These are phyloP conservation scores for Cladosporium sp. DNA, from an alignment of 2,329 filamentous ascomycete species.

Conservation along the genomic window DNA sequence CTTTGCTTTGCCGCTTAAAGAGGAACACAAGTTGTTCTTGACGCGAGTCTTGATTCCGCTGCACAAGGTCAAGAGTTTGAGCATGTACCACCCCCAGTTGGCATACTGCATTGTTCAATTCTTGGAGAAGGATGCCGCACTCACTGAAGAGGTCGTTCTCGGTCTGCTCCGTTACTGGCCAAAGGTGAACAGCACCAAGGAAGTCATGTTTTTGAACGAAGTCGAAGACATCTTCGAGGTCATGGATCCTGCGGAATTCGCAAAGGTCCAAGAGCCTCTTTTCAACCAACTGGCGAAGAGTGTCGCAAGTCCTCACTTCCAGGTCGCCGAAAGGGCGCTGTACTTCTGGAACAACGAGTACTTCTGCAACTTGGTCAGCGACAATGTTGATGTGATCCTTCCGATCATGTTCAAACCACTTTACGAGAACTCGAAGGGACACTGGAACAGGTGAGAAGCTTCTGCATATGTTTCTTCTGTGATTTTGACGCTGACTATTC, in stretches of 20 bases:
- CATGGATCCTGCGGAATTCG: slow-evolving; percentile 97
- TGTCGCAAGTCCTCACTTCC: slow-evolving; percentile 96
- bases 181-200: slow-evolving; percentile 98
- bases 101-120: slow-evolving; percentile 99
- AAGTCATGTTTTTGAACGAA: slow-evolving; percentile 99
- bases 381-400: slow-evolving; percentile 96
- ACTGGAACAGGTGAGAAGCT: slow-evolving; percentile 83
- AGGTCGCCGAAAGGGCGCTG: slow-evolving; percentile 91
- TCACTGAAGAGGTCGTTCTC: slow-evolving; percentile 96
- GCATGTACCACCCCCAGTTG: slow-evolving; percentile 99
- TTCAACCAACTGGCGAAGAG: slow-evolving; percentile 98
- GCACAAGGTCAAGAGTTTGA: slow-evolving; percentile 97
- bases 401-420: slow-evolving; percentile 99
- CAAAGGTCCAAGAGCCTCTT: slow-evolving; percentile 94
- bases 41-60: slow-evolving; percentile 87
- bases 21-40: slow-evolving; percentile 97
- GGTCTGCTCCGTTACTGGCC: slow-evolving; percentile 96
- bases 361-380: slow-evolving; percentile 97
- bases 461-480: background rate
- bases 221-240: slow-evolving; percentile 99
- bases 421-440: slow-evolving; percentile 97
- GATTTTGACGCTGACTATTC: slow-evolving; percentile 17
- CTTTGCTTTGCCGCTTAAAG: slow-evolving; percentile 92
- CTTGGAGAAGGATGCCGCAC: slow-evolving; percentile 90
- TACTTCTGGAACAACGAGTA: slow-evolving; percentile 99